Evolutionary conservation across 1,139 yeast species (phyloP), one percentile per base, ranked within the genome.

Genomic region (Lodderomyces jiufengensis): DNA sequence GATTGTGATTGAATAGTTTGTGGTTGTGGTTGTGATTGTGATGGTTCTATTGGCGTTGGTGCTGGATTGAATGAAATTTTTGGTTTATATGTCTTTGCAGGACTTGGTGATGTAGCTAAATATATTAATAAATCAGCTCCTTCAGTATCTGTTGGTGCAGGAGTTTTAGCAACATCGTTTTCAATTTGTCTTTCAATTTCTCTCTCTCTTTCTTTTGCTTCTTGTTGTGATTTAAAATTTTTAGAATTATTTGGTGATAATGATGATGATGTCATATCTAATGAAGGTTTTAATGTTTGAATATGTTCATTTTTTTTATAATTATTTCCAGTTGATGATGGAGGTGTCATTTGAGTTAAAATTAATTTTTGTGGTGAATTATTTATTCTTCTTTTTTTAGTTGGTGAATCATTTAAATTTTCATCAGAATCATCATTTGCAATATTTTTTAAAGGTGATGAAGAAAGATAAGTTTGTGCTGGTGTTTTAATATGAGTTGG

Each of bases 41-140:
- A 12, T 27, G 18, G 39, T 26, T 25, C 27, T 20, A 10, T 13
- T 26, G 14, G 31, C 22, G 23, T 26, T 27, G 25, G 44, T 34
- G 31, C 29, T 24, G 39, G 29, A 39, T 28, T 32, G 41, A 30
- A 14, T 38, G 35, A 32, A 16, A 49, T 40, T 27, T 63, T 48
- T 47, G 74, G 72, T 7, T 71, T 65, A 46, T 53, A 57, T 4
- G 67, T 63, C 36, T 66, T 68, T 1, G 82, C 80, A 0, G 90
- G 87, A 0, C 92, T 82, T 1, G 95, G 95, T 3, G 95, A 84
- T 4, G 94, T 84, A 3, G 95, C 95, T 49, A 86, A 67, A 55
- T 77, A 86, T 78, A 86, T 75, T 43, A 86, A 68, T 43, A 86
- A 62, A 54, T 84, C 94, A 1, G 95, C 95, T 5, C 95, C 95